Percentiles rank a stretch among this genome's conserved stretches.
These are phyloP conservation scores for Hericium rajendrae DNA, from an alignment of 768 basidiomycete species.

Conservation along the genomic window DNA sequence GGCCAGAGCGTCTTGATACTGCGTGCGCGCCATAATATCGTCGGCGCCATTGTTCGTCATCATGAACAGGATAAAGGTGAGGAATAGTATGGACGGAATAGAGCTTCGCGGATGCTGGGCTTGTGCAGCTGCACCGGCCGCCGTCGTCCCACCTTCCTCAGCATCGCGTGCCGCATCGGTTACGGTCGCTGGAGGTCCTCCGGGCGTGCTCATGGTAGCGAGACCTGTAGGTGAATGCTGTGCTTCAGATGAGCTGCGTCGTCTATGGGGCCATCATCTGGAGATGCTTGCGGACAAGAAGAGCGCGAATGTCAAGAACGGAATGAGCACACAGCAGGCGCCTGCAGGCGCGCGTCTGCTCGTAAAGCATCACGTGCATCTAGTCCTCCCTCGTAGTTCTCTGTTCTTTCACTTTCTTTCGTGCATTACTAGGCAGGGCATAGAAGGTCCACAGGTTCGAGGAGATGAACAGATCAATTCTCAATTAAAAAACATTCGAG, in stretches of 20 bases:
- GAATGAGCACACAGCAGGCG: background rate
- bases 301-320: background rate
- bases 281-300: background rate
- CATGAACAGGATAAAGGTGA: slow-evolving; percentile 68
- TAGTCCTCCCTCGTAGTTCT: background rate
- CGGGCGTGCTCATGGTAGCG: background rate
- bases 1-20: slow-evolving; percentile 56
- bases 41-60: slow-evolving; percentile 60
- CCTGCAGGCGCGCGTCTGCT: background rate
- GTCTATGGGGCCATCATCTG: background rate
- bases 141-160: background rate
- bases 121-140: background rate
- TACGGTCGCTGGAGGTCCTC: background rate
- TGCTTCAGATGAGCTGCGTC: background rate
- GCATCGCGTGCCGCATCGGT: background rate
- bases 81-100: slow-evolving; percentile 63
- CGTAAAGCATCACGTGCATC: background rate
- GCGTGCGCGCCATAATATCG: slow-evolving; percentile 51
- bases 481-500: too few relatives aligned
- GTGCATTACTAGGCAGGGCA: too few relatives aligned
- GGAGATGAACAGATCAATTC: too few relatives aligned
- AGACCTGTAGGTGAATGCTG: background rate
- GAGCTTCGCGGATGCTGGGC: slow-evolving; percentile 44
- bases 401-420: too few relatives aligned
- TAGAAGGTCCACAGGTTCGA: too few relatives aligned